Percentiles rank a stretch among this genome's conserved stretches.
phyloP scores from a whole-genome alignment of 768 basidiomycete species.

The Krasilnikovozyma curviuscula region DNA sequence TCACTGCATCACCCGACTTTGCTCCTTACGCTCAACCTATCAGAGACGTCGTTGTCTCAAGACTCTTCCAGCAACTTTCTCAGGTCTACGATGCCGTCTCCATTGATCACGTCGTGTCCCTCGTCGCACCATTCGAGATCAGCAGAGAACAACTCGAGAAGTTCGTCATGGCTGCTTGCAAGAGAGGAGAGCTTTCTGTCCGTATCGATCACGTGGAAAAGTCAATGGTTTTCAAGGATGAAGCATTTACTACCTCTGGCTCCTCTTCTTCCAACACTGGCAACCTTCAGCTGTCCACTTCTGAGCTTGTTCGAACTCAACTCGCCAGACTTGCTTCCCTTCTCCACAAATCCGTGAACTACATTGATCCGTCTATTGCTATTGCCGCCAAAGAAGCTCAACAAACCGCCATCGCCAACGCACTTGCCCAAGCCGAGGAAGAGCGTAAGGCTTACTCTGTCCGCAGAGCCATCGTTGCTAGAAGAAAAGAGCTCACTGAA shows the following conservation, averaged over 20 bases:
- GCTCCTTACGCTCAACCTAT: constrained; percentile 73
- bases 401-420: constrained; percentile 29
- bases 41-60: constrained; percentile 73
- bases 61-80: constrained; percentile 72
- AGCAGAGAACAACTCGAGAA: constrained; percentile 63
- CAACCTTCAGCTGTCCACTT: constrained; percentile 46
- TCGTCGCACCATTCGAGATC: constrained; percentile 49
- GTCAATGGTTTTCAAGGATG: constrained; percentile 65
- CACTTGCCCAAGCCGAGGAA: constrained; percentile 29
- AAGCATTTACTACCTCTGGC: constrained; percentile 35
- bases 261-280: constrained; percentile 25
- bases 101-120: constrained; percentile 51
- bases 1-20: constrained; percentile 37
- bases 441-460: constrained; percentile 33
- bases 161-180: constrained; percentile 81
- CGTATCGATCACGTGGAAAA: constrained; percentile 75
- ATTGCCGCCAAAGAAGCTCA: constrained; percentile 41
- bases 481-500: constrained; percentile 63
- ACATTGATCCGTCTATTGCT: constrained; percentile 29
- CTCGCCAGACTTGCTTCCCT: constrained; percentile 54
- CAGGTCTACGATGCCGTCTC: constrained; percentile 80
- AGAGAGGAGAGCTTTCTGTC: constrained; percentile 65
- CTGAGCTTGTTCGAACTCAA: constrained; percentile 55
- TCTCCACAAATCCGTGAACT: constrained; percentile 48
- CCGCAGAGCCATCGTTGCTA: constrained; percentile 59